Percentiles rank a stretch among this genome's conserved stretches.
Conservation (phyloP, 2,329 filamentous ascomycete genomes). For the Neobulgaria alba region DNA sequence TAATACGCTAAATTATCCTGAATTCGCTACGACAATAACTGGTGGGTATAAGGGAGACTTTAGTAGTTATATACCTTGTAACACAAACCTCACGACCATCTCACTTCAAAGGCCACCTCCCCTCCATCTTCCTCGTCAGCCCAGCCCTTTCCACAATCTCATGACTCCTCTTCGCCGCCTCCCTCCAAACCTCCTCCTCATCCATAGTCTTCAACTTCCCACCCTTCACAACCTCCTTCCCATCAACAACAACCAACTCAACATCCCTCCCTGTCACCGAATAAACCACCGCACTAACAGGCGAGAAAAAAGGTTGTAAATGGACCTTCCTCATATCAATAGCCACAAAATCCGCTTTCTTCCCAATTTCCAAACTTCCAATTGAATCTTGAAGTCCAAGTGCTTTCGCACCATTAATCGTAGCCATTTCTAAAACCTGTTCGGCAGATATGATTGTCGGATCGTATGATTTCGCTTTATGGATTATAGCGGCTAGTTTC, state of each 20-base stretch:
- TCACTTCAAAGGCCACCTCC: slow-evolving; percentile 30
- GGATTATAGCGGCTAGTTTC: slow-evolving; percentile 40
- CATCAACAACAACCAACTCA: slow-evolving; percentile 36
- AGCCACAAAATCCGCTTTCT: slow-evolving; percentile 50
- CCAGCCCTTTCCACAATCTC: slow-evolving; percentile 34
- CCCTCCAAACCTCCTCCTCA: slow-evolving; percentile 32
- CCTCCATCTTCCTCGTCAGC: slow-evolving; percentile 29
- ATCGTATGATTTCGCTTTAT: slow-evolving; percentile 35
- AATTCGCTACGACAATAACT: too few species aligned
- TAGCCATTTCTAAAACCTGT: slow-evolving; percentile 40
- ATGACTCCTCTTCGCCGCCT: slow-evolving; percentile 29
- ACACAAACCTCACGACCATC: too few species aligned
- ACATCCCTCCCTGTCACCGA: slow-evolving; percentile 37
- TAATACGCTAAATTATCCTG: too few species aligned
- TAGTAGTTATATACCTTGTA: too few species aligned
- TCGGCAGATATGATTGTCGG: slow-evolving; percentile 37
- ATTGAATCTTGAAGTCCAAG: slow-evolving; percentile 42
- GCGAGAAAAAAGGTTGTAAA: slow-evolving; percentile 12
- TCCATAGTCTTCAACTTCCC: slow-evolving; percentile 32
- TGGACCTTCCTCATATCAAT: too few species aligned
- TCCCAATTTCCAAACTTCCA: slow-evolving; percentile 43
- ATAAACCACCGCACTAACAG: slow-evolving; percentile 37
- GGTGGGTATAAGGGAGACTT: too few species aligned
- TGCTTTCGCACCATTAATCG: slow-evolving; percentile 40
- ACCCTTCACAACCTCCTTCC: slow-evolving; percentile 31